Base-by-base conservation (phyloP, 1,139 yeast species). In the Yamadazyma epiphylla region DNA sequence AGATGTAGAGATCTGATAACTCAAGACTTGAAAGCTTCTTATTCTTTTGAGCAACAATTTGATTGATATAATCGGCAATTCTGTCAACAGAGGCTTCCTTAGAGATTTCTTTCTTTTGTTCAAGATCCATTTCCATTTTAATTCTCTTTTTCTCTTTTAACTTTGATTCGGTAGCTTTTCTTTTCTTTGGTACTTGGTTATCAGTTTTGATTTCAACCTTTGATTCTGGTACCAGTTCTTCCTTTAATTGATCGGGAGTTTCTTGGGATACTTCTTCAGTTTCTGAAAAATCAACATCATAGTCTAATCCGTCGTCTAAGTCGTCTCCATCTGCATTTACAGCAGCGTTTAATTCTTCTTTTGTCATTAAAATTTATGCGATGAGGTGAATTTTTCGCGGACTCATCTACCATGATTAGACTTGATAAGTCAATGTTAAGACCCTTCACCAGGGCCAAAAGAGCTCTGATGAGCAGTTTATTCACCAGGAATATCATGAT, bases 231-330 rank as follows among this genome's bases (percentile, higher is more conserved):
- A 40, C 34, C 24, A 40, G 33, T 12, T 20, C 31, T 3, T 10
- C 36, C 6, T 31, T 45, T 30, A n/a, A n/a, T 17, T 17, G 7
- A 7, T 17, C 20, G 10, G 7, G 9, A 17, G 20, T 7, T 11
- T 15, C 31, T 26, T 39, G 50, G 22, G 32, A 33, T 3, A 35
- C 15, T 13, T 27, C 41, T 16, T 20, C 19, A 15, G 12, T 21
- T 3, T 22, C 24, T 14, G 17, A 32, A 26, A 59, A 53, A 14
- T 68, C 80, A 19, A 70, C 63, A 1, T 64, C 64, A 47, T 78
- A 79, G 11, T 63, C 80, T 26, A 81, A 64, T 2, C 84, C 86
- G 49, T 81, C 89, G 31, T 80, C 84, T 28, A 81, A 60, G 37
- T 79, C 87, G 48, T 82, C 89, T 2, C 40, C 53, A 29, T 30